These are phyloP conservation scores for Russula virescens DNA, from an alignment of 768 basidiomycete species.

Conservation along the genomic window DNA sequence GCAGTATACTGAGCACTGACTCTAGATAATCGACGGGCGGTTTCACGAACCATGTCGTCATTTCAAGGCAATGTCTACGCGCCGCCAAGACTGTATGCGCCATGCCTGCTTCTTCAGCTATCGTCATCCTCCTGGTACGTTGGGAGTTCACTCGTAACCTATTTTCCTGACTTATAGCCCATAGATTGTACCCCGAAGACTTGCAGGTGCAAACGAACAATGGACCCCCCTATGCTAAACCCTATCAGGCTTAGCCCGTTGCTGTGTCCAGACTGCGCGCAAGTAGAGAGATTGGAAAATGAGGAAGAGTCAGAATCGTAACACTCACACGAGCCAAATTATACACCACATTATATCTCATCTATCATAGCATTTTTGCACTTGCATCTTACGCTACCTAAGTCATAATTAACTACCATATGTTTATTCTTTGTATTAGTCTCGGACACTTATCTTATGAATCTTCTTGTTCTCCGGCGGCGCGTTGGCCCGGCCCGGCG, in stretches of 20 bases:
- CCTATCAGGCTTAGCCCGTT: conserved; percentile 28
- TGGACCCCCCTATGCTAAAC: conserved; percentile 26
- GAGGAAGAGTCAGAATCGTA: not conserved
- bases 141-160: not conserved
- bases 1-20: not conserved
- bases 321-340: not conserved
- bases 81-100: conserved; percentile 27
- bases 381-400: not conserved
- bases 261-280: conserved; percentile 23
- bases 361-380: not conserved
- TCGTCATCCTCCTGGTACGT: conserved; percentile 25
- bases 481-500: not conserved
- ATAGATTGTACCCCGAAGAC: conserved; percentile 14
- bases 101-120: conserved; percentile 26
- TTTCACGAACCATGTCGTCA: conserved; percentile 26
- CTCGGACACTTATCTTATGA: not conserved
- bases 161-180: not conserved
- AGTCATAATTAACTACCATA: conserved; percentile 3
- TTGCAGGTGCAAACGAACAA: conserved; percentile 24
- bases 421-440: conserved; percentile 20
- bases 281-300: not conserved
- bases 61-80: conserved; percentile 29
- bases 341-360: not conserved
- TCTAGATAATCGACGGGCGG: conserved; percentile 28
- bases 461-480: not conserved